These are phyloP conservation scores for Arbutus unedo DNA, from an alignment of 148 eudicot genomes.

Conservation along the genomic window DNA sequence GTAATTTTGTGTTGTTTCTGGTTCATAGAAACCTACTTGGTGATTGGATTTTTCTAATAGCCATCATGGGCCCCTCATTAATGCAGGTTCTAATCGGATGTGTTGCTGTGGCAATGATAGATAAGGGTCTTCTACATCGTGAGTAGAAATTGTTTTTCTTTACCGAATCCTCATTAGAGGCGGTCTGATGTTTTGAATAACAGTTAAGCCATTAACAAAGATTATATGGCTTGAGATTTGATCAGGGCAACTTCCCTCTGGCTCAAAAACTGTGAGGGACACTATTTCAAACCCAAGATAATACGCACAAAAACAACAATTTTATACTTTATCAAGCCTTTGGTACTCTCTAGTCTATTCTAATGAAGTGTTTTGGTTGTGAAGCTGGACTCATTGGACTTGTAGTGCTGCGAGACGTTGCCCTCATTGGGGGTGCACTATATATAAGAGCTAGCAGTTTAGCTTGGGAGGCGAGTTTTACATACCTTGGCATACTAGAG, in stretches of 20 bases:
- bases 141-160: constrained; percentile 36
- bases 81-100: constrained; percentile 85
- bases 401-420: constrained; percentile 78
- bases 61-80: not conserved
- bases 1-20: not conserved
- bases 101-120: constrained; percentile 96
- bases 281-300: not conserved
- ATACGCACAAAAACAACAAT: not conserved
- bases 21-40: constrained; percentile 3
- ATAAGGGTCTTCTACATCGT: constrained; percentile 83
- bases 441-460: constrained; percentile 80
- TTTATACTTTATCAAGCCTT: not conserved
- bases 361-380: constrained; percentile 7
- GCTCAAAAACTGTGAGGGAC: not conserved
- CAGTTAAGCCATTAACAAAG: not conserved
- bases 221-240: not conserved
- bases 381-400: constrained; percentile 90
- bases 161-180: not conserved
- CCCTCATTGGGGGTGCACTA: constrained; percentile 88
- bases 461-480: constrained; percentile 61
- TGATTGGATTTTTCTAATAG: constrained; percentile 3
- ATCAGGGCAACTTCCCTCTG: not conserved
- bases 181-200: not conserved
- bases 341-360: not conserved
- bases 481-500: not conserved